phyloP scores from a whole-genome alignment of 345 rosid species.

The Eucalyptus urophylla region DNA sequence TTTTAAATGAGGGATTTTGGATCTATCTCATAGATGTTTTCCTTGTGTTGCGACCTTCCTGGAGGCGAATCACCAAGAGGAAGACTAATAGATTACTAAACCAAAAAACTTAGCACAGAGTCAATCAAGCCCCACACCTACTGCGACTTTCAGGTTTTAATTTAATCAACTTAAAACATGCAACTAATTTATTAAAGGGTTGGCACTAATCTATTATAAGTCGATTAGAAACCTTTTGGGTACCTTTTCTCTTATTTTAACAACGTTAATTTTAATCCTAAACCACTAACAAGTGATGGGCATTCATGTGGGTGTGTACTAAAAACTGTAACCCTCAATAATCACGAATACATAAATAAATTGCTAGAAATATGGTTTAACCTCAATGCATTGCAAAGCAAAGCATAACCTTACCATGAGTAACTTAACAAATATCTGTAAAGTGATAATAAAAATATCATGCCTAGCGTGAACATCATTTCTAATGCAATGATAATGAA shows the following conservation, averaged over 20 bases:
- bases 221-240: background rate
- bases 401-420: background rate
- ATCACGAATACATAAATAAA: background rate
- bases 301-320: background rate
- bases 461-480: background rate
- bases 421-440: background rate
- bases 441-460: background rate
- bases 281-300: too few species aligned
- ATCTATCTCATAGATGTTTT: background rate
- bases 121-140: background rate
- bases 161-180: background rate
- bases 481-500: background rate
- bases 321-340: too few species aligned
- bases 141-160: background rate
- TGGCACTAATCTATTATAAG: background rate
- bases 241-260: background rate
- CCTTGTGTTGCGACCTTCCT: background rate
- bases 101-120: background rate
- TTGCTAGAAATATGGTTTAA: background rate
- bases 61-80: background rate
- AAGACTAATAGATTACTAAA: background rate
- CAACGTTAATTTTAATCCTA: too few species aligned
- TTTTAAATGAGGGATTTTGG: background rate
- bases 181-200: too few species aligned
- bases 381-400: background rate